A percentile compares a stretch with the other conserved stretches of the same genome.
phyloP scores from a whole-genome alignment of 2,329 filamentous ascomycete genomes.

The Sporothrix protearum region DNA sequence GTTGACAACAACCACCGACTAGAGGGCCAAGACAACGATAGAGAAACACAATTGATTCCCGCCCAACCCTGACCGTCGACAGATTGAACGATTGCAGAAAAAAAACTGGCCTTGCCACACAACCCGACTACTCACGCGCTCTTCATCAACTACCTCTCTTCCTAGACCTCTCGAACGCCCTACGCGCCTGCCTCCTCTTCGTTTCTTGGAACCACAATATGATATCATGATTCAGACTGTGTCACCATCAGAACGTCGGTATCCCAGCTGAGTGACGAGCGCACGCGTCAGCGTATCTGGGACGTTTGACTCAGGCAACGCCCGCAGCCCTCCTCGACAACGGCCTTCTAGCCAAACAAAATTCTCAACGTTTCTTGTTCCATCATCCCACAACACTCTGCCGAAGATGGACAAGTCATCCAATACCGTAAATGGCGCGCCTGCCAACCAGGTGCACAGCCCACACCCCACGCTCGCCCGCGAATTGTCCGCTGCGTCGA shows the following conservation, averaged over 20 bases:
- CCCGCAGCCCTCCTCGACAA: conserved; percentile 26
- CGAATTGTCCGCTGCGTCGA: conserved; percentile 31
- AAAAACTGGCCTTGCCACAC: not conserved
- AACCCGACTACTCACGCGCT: not conserved
- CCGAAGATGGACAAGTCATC: conserved; percentile 38
- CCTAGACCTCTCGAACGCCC: not conserved
- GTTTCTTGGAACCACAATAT: conserved; percentile 13
- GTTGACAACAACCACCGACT: not conserved
- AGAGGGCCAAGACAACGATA: not conserved
- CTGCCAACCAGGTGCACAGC: conserved; percentile 28
- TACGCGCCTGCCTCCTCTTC: conserved; percentile 1
- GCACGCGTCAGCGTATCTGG: conserved; percentile 14
- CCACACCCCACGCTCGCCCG: conserved; percentile 31
- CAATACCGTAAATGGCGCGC: conserved; percentile 34
- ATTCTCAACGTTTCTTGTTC: conserved; percentile 20
- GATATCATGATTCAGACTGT: conserved; percentile 26
- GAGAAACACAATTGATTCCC: too few species aligned
- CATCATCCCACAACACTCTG: conserved; percentile 31
- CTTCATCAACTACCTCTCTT: not conserved
- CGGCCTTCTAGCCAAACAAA: conserved; percentile 12
- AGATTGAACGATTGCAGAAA: not conserved
- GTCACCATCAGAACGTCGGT: conserved; percentile 16
- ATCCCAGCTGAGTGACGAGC: conserved; percentile 21
- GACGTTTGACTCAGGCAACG: conserved; percentile 6
- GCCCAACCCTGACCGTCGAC: not conserved